Percentiles rank a stretch among this genome's conserved stretches.
Conservation (phyloP, 2,329 filamentous ascomycete species). For the Alternaria rosae region DNA sequence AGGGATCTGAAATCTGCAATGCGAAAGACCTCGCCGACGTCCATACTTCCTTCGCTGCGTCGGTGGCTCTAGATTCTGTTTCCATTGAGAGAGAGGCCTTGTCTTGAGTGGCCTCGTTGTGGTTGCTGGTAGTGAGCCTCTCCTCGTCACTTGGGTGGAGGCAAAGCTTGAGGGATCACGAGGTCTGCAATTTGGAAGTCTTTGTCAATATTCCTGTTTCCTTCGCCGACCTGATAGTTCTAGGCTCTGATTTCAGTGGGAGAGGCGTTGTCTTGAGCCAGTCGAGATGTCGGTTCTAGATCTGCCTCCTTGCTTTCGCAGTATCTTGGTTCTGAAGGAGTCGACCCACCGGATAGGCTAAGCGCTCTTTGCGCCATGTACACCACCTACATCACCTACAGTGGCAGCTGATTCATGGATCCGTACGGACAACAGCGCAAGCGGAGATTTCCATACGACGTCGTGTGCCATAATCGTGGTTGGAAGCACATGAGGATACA, state of each 20-base stretch:
- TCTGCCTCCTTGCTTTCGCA: neutral
- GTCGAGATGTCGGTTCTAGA: neutral
- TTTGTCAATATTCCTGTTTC: neutral
- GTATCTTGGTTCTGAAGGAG: neutral
- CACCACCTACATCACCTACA: neutral
- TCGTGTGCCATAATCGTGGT: conserved; percentile 1
- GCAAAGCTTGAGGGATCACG: neutral
- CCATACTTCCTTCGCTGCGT: neutral
- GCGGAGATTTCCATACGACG: neutral
- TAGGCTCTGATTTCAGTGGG: neutral
- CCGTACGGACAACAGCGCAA: neutral
- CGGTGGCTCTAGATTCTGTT: no score
- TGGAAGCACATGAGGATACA: neutral
- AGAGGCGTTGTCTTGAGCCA: neutral
- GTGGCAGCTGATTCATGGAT: neutral
- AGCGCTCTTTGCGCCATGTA: neutral
- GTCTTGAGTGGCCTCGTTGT: no score
- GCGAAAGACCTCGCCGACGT: neutral
- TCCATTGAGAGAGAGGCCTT: no score
- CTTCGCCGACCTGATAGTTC: neutral
- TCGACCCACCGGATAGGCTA: neutral
- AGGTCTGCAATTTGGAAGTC: neutral
- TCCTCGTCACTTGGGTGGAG: neutral
- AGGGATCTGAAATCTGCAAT: neutral
- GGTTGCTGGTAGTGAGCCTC: neutral